Evolutionary conservation across 495 filamentous ascomycete species (phyloP).

Genomic region (Mycothermus thermophilus): DNA sequence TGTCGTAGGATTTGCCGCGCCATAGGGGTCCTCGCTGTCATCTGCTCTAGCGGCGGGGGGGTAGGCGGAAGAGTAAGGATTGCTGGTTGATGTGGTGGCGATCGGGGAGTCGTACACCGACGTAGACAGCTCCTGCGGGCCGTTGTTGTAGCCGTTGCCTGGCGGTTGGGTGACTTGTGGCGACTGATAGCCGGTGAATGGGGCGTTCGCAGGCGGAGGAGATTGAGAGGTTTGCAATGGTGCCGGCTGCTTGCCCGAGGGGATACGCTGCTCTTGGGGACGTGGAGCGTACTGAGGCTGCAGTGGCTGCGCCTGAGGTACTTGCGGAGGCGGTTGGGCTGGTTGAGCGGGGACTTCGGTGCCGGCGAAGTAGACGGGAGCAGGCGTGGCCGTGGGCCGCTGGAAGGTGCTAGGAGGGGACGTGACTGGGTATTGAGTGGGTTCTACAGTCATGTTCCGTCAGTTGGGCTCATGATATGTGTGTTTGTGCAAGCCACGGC

Average conservation of each 20-base stretch:
- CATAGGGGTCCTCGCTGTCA: constrained; percentile 36
- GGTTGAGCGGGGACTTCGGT: constrained; percentile 29
- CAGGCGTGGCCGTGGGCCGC: constrained; percentile 21
- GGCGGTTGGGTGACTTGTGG: constrained; percentile 37
- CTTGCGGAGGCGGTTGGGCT: constrained; percentile 13
- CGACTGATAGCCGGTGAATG: constrained; percentile 30
- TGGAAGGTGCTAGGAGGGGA: constrained; percentile 37
- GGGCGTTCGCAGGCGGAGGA: constrained; percentile 24
- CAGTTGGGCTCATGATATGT: background rate
- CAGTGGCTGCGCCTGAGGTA: constrained; percentile 19
- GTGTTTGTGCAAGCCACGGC: background rate
- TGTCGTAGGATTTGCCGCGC: constrained; percentile 14
- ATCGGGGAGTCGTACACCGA: constrained; percentile 71
- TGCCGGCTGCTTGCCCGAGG: constrained; percentile 30
- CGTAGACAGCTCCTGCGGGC: constrained; percentile 76
- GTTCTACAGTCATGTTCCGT: constrained; percentile 16
- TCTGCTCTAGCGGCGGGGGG: constrained; percentile 17
- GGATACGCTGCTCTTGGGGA: constrained; percentile 23
- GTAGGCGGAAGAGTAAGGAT: constrained; percentile 40
- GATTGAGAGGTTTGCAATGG: constrained; percentile 35
- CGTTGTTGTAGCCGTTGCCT: constrained; percentile 55
- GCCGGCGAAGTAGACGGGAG: constrained; percentile 34
- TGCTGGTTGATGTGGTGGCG: constrained; percentile 38
- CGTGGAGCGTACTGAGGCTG: constrained; percentile 26
- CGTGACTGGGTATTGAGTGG: constrained; percentile 29